Evolutionary conservation across 352 stramenopile genomes (phyloP).

Genomic region (Elongisporangium undulatum): DNA sequence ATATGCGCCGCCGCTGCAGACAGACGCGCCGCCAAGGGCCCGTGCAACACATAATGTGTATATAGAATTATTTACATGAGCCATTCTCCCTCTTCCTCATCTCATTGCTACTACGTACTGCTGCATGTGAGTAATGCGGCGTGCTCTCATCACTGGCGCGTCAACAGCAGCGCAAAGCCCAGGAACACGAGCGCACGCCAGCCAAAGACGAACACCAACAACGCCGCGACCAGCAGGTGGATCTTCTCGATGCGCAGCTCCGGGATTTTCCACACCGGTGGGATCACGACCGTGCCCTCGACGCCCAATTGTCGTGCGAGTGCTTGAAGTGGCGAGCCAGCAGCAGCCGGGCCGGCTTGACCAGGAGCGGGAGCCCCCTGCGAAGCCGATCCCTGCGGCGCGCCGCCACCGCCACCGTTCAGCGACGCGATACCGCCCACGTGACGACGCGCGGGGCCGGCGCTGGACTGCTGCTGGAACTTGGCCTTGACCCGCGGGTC

Average conservation of each 20-base stretch:
- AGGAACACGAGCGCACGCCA: constrained; percentile 73
- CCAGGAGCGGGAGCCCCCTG: constrained; percentile 3
- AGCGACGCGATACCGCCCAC: constrained; percentile 21
- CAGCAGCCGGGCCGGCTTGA: constrained; percentile 3
- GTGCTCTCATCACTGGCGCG: constrained; percentile 9
- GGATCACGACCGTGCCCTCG: constrained; percentile 58
- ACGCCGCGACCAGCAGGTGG: constrained; percentile 44
- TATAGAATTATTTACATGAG: not conserved
- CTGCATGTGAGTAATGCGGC: constrained; percentile 1
- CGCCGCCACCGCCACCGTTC: constrained; percentile 1
- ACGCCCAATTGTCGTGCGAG: constrained; percentile 51
- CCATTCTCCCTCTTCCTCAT: not conserved
- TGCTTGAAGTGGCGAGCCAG: constrained; percentile 34
- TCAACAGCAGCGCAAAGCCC: constrained; percentile 61
- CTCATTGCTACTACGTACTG: too few relatives aligned
- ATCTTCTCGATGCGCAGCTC: constrained; percentile 42
- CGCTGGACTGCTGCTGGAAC: constrained; percentile 11
- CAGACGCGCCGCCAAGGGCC: not conserved
- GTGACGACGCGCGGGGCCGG: constrained; percentile 14
- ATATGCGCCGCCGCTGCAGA: not conserved
- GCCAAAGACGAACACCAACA: constrained; percentile 59
- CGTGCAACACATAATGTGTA: not conserved
- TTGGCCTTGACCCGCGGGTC: constrained; percentile 52
- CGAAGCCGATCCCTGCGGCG: constrained; percentile 3
- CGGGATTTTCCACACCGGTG: constrained; percentile 20